These are phyloP conservation scores for Scleroderma citrinum DNA, from an alignment of 768 basidiomycete genomes.

Conservation along the genomic window DNA sequence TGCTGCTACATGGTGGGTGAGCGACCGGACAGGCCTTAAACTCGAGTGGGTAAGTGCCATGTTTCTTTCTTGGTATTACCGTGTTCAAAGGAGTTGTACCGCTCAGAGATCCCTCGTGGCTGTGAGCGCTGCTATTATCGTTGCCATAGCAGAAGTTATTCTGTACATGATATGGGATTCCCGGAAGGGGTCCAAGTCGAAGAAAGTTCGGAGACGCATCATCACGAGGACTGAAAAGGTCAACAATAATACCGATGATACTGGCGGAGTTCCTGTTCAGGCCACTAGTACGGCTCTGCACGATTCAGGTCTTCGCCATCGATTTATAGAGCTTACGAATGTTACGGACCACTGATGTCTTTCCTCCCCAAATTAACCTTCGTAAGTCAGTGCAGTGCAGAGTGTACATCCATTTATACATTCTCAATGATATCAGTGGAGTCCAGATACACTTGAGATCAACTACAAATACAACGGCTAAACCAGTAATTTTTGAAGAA, in stretches of 20 bases:
- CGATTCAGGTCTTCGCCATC: slow-evolving; percentile 15
- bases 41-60: slow-evolving; percentile 64
- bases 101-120: slow-evolving; percentile 62
- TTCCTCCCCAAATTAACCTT: background rate
- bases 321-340: background rate
- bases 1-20: slow-evolving; percentile 68
- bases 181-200: slow-evolving; percentile 26
- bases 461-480: no score
- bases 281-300: slow-evolving; percentile 18
- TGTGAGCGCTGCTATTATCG: slow-evolving; percentile 53
- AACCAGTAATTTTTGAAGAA: no score
- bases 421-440: no score
- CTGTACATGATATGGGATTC: slow-evolving; percentile 73
- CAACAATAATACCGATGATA: slow-evolving; percentile 2
- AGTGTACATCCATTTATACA: background rate
- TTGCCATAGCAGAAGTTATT: slow-evolving; percentile 63
- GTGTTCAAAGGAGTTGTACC: slow-evolving; percentile 3
- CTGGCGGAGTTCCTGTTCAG: slow-evolving; percentile 2
- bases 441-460: no score
- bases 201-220: slow-evolving; percentile 1
- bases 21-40: slow-evolving; percentile 55
- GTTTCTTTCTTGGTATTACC: slow-evolving; percentile 1
- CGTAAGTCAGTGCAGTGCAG: no score
- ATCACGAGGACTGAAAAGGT: slow-evolving; percentile 7
- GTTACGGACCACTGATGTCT: background rate